Base-by-base conservation (phyloP, 2,329 filamentous ascomycete genomes). In the Fusarium buxicola region DNA sequence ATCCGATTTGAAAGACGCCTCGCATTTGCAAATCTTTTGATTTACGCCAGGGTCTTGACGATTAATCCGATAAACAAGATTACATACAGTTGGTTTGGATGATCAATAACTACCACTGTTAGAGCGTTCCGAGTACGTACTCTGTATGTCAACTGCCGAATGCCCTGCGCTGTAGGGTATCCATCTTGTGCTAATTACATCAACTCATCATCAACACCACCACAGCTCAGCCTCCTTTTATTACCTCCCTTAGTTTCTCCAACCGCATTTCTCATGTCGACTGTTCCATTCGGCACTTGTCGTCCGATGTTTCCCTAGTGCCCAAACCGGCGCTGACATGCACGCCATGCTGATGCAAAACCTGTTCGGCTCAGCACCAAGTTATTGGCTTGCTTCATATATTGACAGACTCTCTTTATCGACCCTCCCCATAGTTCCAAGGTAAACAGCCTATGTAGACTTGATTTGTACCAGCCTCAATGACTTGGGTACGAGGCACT, bases 241-340 rank as follows among this genome's bases (percentile, higher is more conserved):
- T 28, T 32, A 2, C 6, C 27, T 15, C 21, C 21, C 32, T 43
- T 34, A 40, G 36, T 25, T 7, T 53, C 21, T 38, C 57, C 47
- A 65, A 65, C 51, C 57, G 21, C 25, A 35, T 55, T 11, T 36
- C 16, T 46, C 45, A 27, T 21, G 21, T 28, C 35, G 32, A 21
- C 35, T 12, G 30, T 40, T 34, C 24, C 11, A 21, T 41, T 16
- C 59, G 44, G 53, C 46, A 39, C 11, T 36, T 35, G 36, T 51
- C 25, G 45, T 31, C 16, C 32, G 35, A 32, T 39, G 39, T 31
- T 38, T 28, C 16, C 32, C 31, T 65, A 66, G 58, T 35, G 45
- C 8, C 39, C 30, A 15, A 58, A 65, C 59, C 62, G 40, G 28
- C 62, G 31, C 53, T 63, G n/a, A n/a, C n/a, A n/a, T n/a, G n/a